Evolutionary conservation across 192 early-diverging fungal genomes (phyloP), one percentile per base, ranked within the genome.

Genomic region (Powellomyces hirtus): DNA sequence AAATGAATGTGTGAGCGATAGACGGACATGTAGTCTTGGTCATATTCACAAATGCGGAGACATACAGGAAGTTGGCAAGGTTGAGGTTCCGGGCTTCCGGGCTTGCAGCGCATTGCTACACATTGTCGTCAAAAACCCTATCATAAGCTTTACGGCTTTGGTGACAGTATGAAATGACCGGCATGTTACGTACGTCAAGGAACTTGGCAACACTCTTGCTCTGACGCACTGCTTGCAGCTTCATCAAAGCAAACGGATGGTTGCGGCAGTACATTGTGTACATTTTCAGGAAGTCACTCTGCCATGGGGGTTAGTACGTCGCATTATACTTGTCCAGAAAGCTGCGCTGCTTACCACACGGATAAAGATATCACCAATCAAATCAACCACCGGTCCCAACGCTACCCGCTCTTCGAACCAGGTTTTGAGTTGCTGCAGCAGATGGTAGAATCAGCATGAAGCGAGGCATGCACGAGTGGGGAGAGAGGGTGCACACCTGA

Each of bases 211-310:
- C 58, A 4, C 67, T 38, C 29, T 75, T 75, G 20, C 56, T 74
- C 37, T 77, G 67, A 11, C 79, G 69, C 24, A 82, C 68, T 0
- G 66, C 46, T 63, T 86, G 82, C 37, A 84, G 73, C 38, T 84
- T 84, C 74, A 84, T 80, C 50, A 82, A 44, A n/a, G 84, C 84
- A 59, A 78, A 78, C 11, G 84, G 84, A 66, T 86, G 82, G 53
- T 86, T 86, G 56, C 78, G 76, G 78, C 84, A 86, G 67, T 86
- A 86, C 84, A 86, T 80, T 20, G 80, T 84, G 66, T 86, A 86
- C 75, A 86, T 84, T 64, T 84, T 86, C 24, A 86, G 66, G 40
- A 83, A 84, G 59, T 86, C 79, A 46, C 56, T 60, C 72, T 73
- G 55, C 7, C 5, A 29, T 6, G 22, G 67, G 29, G 31, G 34